These are phyloP conservation scores for Tetradesmus lagerheimii DNA, from an alignment of 139 green algal species.

Conservation along the genomic window DNA sequence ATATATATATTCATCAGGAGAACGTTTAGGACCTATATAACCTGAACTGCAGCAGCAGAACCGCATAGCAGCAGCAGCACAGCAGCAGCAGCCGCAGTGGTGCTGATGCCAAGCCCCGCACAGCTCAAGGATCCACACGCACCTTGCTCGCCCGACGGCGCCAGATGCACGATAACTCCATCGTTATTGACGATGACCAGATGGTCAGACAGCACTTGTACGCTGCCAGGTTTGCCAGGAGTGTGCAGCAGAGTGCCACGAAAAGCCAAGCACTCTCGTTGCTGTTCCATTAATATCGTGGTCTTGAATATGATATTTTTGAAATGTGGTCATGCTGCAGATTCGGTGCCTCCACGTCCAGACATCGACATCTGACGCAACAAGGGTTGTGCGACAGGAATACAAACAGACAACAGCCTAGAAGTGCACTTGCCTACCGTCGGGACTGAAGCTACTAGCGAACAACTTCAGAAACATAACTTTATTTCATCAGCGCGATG, in stretches of 20 bases:
- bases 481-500: no score
- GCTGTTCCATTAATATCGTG: no score
- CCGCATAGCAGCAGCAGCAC: neutral
- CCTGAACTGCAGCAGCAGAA: neutral
- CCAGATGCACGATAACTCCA: constrained; percentile 18
- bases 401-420: neutral
- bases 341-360: neutral
- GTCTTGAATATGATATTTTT: no score
- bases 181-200: neutral
- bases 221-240: neutral
- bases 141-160: neutral
- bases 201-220: neutral
- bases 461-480: no score
- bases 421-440: no score
- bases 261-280: constrained; percentile 11
- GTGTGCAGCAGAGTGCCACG: constrained; percentile 36
- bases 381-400: neutral
- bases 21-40: no score
- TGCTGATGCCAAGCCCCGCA: neutral
- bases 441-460: no score
- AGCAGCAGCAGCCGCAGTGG: neutral
- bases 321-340: no score
- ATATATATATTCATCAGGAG: no score
- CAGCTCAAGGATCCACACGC: neutral
- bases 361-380: neutral